Conservation (phyloP, 208 protist species). For the Herpetomonas tarakana region DNA sequence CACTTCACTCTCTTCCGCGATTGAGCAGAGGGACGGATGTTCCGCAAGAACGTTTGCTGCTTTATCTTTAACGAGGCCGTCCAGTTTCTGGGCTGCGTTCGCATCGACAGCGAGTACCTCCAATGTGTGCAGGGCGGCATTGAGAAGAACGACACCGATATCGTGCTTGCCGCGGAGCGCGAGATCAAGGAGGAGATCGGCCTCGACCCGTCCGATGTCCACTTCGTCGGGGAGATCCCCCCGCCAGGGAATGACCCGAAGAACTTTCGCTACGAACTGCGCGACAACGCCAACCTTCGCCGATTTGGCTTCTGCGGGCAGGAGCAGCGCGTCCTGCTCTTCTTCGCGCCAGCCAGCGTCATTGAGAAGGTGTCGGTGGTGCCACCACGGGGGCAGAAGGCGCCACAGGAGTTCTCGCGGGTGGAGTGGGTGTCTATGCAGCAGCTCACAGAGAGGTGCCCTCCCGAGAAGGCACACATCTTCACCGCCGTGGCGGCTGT, state of each 20-base stretch:
- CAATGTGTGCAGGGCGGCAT: constrained; percentile 83
- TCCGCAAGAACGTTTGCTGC: constrained; percentile 73
- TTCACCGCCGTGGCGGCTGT: constrained; percentile 42
- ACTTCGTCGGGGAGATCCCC: constrained; percentile 63
- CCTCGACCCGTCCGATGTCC: constrained; percentile 34
- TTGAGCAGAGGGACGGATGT: too few species aligned
- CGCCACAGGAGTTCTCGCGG: constrained; percentile 48
- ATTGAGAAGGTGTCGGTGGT: constrained; percentile 61
- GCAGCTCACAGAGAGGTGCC: constrained; percentile 15
- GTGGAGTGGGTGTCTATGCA: constrained; percentile 53
- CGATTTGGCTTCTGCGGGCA: constrained; percentile 71
- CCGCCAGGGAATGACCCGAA: constrained; percentile 57
- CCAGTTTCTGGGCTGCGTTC: constrained; percentile 58
- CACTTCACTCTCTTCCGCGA: too few species aligned
- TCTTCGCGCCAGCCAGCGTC: constrained; percentile 36
- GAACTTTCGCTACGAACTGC: constrained; percentile 64
- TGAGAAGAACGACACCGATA: constrained; percentile 49
- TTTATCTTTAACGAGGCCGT: constrained; percentile 72
- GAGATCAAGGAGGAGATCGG: constrained; percentile 81
- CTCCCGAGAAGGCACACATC: constrained; percentile 62
- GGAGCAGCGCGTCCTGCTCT: constrained; percentile 72
- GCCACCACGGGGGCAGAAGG: constrained; percentile 41
- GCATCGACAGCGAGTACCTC: constrained; percentile 33
- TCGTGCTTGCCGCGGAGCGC: constrained; percentile 49
- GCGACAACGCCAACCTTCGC: constrained; percentile 47